A percentile compares a stretch with the other conserved stretches of the same genome.
Evolutionary conservation across 2,329 filamentous ascomycete genomes (phyloP).

Genomic region (Fusarium oligoseptatum): DNA sequence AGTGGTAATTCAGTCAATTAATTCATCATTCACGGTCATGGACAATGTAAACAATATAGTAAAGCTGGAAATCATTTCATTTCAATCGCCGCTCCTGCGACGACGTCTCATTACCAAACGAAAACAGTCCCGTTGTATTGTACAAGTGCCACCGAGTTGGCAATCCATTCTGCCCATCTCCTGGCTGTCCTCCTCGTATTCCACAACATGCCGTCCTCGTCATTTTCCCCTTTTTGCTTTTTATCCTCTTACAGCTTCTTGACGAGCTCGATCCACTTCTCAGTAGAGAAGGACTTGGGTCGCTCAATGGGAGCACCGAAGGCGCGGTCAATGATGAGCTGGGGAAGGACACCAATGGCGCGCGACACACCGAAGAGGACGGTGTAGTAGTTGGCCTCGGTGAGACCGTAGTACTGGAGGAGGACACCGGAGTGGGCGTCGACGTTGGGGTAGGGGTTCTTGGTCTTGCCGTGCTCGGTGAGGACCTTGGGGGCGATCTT

Average conservation of each 20-base stretch:
- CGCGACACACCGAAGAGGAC: constrained; percentile 99
- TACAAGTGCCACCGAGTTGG: constrained; percentile 44
- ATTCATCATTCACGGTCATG: background rate
- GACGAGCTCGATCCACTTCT: constrained; percentile 93
- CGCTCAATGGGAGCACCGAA: constrained; percentile 97
- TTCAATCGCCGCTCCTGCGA: constrained; percentile 41
- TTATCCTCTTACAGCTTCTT: constrained; percentile 81
- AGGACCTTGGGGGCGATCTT: constrained; percentile 98
- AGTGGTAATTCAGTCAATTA: background rate
- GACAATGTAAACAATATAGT: background rate
- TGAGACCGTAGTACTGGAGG: constrained; percentile 99
- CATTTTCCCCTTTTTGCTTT: constrained; percentile 30
- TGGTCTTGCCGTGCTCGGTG: constrained; percentile 99
- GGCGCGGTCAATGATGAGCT: constrained; percentile 99
- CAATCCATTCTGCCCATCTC: constrained; percentile 41
- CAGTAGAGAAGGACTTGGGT: constrained; percentile 98
- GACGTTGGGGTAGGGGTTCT: constrained; percentile 99
- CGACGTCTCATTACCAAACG: constrained; percentile 48
- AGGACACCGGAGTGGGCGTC: constrained; percentile 99
- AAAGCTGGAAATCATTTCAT: constrained; percentile 44
- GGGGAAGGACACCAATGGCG: constrained; percentile 97
- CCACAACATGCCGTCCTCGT: constrained; percentile 22
- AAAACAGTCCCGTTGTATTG: constrained; percentile 47
- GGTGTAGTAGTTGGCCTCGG: constrained; percentile 99
- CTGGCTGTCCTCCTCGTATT: constrained; percentile 35